These are phyloP conservation scores for Corchorus olitorius DNA, from an alignment of 345 rosid genomes.

Conservation along the genomic window DNA sequence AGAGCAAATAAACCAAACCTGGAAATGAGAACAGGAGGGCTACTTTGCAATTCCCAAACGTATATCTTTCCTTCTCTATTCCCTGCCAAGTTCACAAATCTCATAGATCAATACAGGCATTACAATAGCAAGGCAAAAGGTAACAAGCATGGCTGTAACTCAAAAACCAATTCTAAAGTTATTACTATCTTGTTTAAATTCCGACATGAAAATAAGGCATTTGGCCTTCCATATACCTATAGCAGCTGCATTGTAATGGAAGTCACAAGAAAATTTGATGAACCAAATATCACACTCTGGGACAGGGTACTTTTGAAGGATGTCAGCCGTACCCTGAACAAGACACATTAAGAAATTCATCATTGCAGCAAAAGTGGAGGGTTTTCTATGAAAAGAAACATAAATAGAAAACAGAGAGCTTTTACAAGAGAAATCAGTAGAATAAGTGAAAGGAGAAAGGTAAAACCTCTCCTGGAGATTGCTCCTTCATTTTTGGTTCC, in stretches of 20 bases:
- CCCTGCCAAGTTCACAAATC: conserved; percentile 46
- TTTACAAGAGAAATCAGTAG: background rate
- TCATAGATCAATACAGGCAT: conserved; percentile 1
- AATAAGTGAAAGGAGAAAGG: conserved; percentile 12
- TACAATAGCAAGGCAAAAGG: background rate
- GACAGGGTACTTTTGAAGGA: conserved; percentile 87
- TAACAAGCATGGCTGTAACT: background rate
- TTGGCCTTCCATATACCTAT: conserved; percentile 54
- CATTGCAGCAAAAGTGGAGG: background rate
- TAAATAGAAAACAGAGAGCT: background rate
- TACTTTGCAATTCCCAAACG: conserved; percentile 91
- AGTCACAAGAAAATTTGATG: conserved; percentile 92
- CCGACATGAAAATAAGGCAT: background rate
- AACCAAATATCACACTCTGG: conserved; percentile 97
- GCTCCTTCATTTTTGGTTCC: conserved; percentile 96
- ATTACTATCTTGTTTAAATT: background rate
- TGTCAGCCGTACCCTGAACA: conserved; percentile 78
- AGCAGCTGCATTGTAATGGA: conserved; percentile 70
- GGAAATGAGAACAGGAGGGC: conserved; percentile 93
- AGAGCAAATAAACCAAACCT: conserved; percentile 43
- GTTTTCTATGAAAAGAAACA: background rate
- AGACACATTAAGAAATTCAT: background rate
- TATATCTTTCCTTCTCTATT: conserved; percentile 93
- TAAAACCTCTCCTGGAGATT: conserved; percentile 94
- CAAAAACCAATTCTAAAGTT: background rate